phyloP scores from a whole-genome alignment of 1,139 yeast genomes.

The Candida pseudoviswanathii region DNA sequence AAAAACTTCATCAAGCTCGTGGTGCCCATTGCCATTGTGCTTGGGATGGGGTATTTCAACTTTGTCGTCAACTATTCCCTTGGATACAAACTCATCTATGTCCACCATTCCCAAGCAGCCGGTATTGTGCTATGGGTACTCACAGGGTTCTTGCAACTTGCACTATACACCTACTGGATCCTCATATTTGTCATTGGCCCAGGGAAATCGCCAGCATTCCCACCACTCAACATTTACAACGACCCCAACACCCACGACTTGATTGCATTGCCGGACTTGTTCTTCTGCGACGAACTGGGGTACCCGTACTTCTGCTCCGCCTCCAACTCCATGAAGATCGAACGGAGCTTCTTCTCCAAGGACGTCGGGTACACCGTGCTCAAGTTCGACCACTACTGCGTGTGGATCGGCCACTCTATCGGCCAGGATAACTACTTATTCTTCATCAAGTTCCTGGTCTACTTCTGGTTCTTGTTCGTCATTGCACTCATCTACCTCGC shows the following conservation, averaged over 20 bases:
- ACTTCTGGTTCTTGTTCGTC: constrained; percentile 35
- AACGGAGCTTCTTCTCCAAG: constrained; percentile 59
- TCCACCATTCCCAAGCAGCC: constrained; percentile 30
- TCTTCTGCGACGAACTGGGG: constrained; percentile 61
- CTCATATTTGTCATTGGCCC: constrained; percentile 34
- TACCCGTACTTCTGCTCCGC: constrained; percentile 61
- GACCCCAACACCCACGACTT: constrained; percentile 12
- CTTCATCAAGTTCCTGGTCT: constrained; percentile 51
- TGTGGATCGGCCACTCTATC: constrained; percentile 61
- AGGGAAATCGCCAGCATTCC: constrained; percentile 29
- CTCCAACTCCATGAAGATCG: constrained; percentile 55
- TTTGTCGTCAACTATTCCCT: constrained; percentile 37
- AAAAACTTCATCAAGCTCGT: constrained; percentile 11
- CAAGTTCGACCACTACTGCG: constrained; percentile 67
- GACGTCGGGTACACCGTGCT: constrained; percentile 49
- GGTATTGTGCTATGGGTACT: constrained; percentile 42
- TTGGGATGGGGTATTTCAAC: constrained; percentile 32
- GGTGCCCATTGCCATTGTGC: constrained; percentile 26
- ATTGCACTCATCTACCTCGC: constrained; percentile 28
- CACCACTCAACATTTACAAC: constrained; percentile 30
- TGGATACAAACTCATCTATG: constrained; percentile 39
- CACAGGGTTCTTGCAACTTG: constrained; percentile 26
- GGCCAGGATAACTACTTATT: constrained; percentile 56
- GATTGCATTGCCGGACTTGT: constrained; percentile 46
- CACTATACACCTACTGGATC: constrained; percentile 35